Base-by-base conservation (phyloP, 305 asterid genomes). In the Fraxinus ornus region DNA sequence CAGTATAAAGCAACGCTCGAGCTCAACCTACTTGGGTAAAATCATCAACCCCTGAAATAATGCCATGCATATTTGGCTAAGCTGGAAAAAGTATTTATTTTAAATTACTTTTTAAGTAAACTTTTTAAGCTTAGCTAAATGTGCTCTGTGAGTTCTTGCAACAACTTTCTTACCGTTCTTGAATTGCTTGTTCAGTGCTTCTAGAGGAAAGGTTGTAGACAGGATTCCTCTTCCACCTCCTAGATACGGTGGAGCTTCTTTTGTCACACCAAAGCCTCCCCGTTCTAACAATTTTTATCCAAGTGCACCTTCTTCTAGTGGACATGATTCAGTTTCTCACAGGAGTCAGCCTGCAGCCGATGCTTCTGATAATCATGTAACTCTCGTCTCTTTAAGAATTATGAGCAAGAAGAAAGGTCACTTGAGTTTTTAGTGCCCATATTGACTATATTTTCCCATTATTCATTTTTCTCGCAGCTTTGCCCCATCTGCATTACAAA, bases 1-100 rank as follows among this genome's bases (percentile, higher is more conserved):
- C 99, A 96, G 85, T 96, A 96, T 79, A 93, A 89, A 89, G 98
- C 99, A 28, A 96, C 99, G 3, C 84, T 96, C 70, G 99, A 96
- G 93, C 94, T 92, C 44, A 88, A 92, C 81, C 88, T 96, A 83
- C 93, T 96, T 76, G 99, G 99, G 99, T 94, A 88, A 76, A 68
- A 35, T 35, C 84, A 15, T 55, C 37, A 74, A 7, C 74, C 33
- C 35, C 13, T 19, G 28, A 60, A 60, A 19, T 60, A 60, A 19
- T 60, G 13, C 30, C 70, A 19, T 21, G 62, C 62, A 17, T 52
- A 15, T 52, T 52, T 52, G 22, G 62, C 62, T 52, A 52, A 52
- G 22, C 62, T 17, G 70, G 8, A 60, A 57, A 19, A 19, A 47
- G n/a, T 47, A 47, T 1, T 47, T 12, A 13, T 12, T 13, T 41